Conservation (phyloP, 2,329 filamentous ascomycete species). For the Cercospora brassicicola region DNA sequence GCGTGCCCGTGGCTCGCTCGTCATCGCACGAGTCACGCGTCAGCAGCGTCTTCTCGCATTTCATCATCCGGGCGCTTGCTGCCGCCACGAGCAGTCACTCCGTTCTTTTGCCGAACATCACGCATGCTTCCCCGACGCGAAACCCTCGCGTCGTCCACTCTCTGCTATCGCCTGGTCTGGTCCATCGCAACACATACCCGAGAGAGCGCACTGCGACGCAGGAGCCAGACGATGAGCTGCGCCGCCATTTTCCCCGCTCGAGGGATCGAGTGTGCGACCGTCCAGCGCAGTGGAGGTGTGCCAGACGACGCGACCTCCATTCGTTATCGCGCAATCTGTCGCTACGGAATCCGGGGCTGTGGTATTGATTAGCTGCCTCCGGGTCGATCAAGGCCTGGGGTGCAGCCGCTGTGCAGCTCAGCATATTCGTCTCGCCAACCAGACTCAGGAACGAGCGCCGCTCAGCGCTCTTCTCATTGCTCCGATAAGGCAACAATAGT, state of each 20-base stretch:
- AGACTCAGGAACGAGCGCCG: not conserved
- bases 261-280: not conserved
- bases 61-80: not conserved
- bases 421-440: not conserved
- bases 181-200: not conserved
- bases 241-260: not conserved
- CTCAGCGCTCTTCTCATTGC: not conserved
- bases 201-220: not conserved
- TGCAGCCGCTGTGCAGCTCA: not conserved
- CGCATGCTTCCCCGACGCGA: not conserved
- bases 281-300: not conserved
- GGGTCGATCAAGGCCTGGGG: not conserved
- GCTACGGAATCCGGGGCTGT: not conserved
- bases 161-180: not conserved
- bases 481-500: not conserved
- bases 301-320: not conserved
- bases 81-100: not conserved
- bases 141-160: not conserved
- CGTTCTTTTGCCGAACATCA: not conserved
- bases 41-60: not conserved
- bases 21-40: not conserved
- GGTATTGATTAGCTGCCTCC: not conserved
- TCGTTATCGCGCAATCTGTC: not conserved
- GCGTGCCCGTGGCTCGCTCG: not conserved
- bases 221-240: not conserved